A percentile compares a stretch with the other conserved stretches of the same genome.
Conservation (phyloP, 441 rosid species). For the Erodium trifolium region DNA sequence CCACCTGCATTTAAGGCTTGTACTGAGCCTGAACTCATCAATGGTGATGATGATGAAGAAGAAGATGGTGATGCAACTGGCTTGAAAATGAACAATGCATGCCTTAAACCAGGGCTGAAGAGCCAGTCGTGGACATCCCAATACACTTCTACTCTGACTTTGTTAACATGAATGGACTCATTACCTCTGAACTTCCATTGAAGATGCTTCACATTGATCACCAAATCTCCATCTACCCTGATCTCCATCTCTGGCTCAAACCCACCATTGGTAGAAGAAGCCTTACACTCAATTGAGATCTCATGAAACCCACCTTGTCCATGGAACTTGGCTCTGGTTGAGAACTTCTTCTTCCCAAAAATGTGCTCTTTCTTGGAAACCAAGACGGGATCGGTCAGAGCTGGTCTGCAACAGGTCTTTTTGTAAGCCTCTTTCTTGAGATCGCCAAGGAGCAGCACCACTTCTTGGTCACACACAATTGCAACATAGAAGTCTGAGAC, state of each 20-base stretch:
- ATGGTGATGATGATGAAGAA: constrained; percentile 23
- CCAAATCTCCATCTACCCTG: constrained; percentile 63
- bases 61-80: constrained; percentile 35
- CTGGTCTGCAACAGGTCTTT: constrained; percentile 62
- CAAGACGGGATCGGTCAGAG: constrained; percentile 57
- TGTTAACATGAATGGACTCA: constrained; percentile 47
- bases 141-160: constrained; percentile 53
- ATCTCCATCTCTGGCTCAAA: constrained; percentile 65
- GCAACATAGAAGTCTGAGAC: constrained; percentile 73
- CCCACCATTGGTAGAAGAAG: constrained; percentile 14
- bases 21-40: constrained; percentile 23
- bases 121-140: constrained; percentile 93
- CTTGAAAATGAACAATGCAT: constrained; percentile 67
- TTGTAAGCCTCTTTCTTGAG: constrained; percentile 65
- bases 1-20: constrained; percentile 28
- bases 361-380: constrained; percentile 67
- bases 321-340: constrained; percentile 47
- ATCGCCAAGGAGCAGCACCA: constrained; percentile 68
- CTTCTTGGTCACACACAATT: constrained; percentile 64
- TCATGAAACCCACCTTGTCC: constrained; percentile 49
- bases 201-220: constrained; percentile 61
- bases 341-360: constrained; percentile 66
- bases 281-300: constrained; percentile 56
- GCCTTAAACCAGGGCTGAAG: constrained; percentile 54
- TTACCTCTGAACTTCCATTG: constrained; percentile 24